Base-by-base conservation (phyloP, 129 eudicot genomes). In the Dittrichia graveolens region DNA sequence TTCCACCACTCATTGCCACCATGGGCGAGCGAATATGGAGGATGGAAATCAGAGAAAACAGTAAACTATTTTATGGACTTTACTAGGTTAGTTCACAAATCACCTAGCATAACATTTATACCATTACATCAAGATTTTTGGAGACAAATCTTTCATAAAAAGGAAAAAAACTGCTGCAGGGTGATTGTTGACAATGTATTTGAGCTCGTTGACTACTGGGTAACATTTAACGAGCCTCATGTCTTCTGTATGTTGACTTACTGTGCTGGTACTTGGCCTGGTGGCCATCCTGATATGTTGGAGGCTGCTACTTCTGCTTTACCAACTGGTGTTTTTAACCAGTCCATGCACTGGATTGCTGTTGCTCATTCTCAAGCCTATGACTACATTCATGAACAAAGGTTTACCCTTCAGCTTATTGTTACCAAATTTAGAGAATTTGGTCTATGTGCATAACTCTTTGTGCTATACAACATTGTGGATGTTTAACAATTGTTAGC, bases 251-350 rank as follows among this genome's bases (percentile, higher is more conserved):
- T 94, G 91, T 83, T 94, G 71, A 94, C 99, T 8, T 94, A 94
- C 64, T 88, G 93, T 79, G 96, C 99, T 69, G 99, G 99, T 72
- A 68, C 99, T 71, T 94, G 97, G 99, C 99, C 97, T n/a, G 99
- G 99, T 69, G 99, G 99, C 18, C 86, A 94, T 79, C 97, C 99
- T 63, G 97, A 94, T 65, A 94, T 86, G 94, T 84, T 94, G 73
- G 99, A 94, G 88, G 88, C 71, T 74, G 99, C 97, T 44, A 90
- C 94, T 75, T 94, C 97, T 65, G 96, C 99, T 65, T 77, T 94
- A 61, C 99, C 99, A 44, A 86, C 86, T 8, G 97, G 99, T 57
- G 85, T 94, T 62, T 88, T 88, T 70, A 71, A 88, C 77, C 97
- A 90, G 63, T 71, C 96, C 69, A 94, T 94, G 97, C 84, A 88